Evolutionary conservation across 148 eudicot species (phyloP).

Genomic region (Dysphania ambrosioides): DNA sequence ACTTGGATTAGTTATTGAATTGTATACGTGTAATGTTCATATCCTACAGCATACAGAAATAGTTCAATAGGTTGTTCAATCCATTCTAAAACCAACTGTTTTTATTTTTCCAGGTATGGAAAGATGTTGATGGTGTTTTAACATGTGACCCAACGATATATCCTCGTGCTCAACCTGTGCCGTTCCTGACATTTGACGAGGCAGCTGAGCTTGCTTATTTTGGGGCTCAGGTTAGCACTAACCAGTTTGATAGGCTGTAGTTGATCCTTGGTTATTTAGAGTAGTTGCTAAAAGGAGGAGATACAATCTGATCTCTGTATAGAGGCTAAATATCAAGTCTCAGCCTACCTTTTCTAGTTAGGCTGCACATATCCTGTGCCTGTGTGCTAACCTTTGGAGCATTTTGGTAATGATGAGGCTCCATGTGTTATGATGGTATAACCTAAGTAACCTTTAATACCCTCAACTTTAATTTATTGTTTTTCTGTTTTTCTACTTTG

Average conservation of each 20-base stretch:
- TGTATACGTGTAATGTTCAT: background rate
- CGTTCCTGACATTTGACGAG: constrained; percentile 87
- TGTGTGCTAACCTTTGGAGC: background rate
- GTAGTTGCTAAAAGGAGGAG: background rate
- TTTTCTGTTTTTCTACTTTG: background rate
- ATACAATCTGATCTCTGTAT: background rate
- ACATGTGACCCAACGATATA: constrained; percentile 92
- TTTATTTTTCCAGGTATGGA: constrained; percentile 70
- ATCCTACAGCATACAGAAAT: background rate
- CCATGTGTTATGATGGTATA: background rate
- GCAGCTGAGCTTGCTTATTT: constrained; percentile 99
- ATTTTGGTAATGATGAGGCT: background rate
- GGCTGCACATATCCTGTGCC: background rate
- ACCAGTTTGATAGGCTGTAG: background rate
- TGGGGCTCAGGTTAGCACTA: constrained; percentile 88
- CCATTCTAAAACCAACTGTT: background rate
- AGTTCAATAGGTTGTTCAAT: background rate
- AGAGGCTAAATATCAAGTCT: too few species aligned
- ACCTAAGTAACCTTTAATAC: background rate
- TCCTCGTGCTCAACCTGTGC: constrained; percentile 78
- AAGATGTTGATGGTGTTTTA: constrained; percentile 97
- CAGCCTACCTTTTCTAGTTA: background rate
- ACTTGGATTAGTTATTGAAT: background rate
- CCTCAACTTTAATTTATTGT: background rate
- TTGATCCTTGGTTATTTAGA: background rate